phyloP scores from a whole-genome alignment of 192 early-diverging fungal genomes.

The Coemansia sp. region DNA sequence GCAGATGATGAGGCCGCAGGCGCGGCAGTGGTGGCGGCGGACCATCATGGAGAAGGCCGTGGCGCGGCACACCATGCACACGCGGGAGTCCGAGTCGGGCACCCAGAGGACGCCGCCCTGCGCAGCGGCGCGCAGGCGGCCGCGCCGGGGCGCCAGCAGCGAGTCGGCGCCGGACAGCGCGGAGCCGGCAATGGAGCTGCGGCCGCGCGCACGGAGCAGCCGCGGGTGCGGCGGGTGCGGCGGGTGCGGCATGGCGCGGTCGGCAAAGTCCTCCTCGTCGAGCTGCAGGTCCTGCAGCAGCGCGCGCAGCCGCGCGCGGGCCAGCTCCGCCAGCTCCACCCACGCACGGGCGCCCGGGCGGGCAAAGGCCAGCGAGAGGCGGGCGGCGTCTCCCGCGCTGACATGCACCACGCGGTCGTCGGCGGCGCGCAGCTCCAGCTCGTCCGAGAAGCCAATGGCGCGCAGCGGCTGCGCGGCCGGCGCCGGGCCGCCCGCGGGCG shows the following conservation, averaged over 20 bases:
- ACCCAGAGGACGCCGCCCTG: slow-evolving; percentile 46
- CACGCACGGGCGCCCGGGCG: slow-evolving; percentile 19
- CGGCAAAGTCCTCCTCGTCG: slow-evolving; percentile 47
- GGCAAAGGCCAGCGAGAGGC: slow-evolving; percentile 9
- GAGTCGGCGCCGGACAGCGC: background rate
- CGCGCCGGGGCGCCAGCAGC: background rate
- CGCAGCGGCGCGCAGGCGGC: slow-evolving; percentile 8
- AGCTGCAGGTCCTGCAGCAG: slow-evolving; percentile 44
- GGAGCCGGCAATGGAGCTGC: slow-evolving; percentile 41
- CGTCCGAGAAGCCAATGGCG: slow-evolving; percentile 30
- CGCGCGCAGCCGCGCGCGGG: slow-evolving; percentile 8
- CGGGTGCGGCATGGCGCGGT: slow-evolving; percentile 29
- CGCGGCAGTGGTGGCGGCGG: slow-evolving; percentile 49
- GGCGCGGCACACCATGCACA: slow-evolving; percentile 51
- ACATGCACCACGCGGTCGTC: slow-evolving; percentile 3
- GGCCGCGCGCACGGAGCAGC: slow-evolving; percentile 22
- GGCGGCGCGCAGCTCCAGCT: slow-evolving; percentile 11
- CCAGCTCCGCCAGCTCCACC: slow-evolving; percentile 20
- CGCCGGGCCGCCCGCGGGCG: background rate
- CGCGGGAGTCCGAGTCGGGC: slow-evolving; percentile 39
- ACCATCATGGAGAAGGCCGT: slow-evolving; percentile 54
- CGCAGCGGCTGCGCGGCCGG: slow-evolving; percentile 26
- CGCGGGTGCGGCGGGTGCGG: slow-evolving; percentile 32
- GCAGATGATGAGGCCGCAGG: slow-evolving; percentile 50
- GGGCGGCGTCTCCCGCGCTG: slow-evolving; percentile 4